Evolutionary conservation across 768 basidiomycete species (phyloP).

Genomic region (Auriscalpium vulgare): DNA sequence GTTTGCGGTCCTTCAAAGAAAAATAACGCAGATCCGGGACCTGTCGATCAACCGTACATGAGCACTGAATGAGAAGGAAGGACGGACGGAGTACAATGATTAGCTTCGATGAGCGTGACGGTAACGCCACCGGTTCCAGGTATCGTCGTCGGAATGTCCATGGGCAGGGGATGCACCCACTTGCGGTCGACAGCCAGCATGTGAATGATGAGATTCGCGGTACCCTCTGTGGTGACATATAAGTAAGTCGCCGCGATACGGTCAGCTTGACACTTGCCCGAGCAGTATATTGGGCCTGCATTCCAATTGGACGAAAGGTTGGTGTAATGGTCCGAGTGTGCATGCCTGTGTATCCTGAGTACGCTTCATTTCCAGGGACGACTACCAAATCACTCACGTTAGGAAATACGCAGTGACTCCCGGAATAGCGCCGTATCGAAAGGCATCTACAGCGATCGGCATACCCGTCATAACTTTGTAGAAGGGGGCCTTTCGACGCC

Average conservation of each 20-base stretch:
- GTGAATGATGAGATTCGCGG: constrained; percentile 85
- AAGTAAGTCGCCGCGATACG: background rate
- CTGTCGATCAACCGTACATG: constrained; percentile 11
- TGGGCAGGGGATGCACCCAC: constrained; percentile 85
- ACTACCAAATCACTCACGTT: constrained; percentile 45
- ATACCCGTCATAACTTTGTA: constrained; percentile 95
- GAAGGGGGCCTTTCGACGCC: constrained; percentile 78
- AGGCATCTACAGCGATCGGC: constrained; percentile 98
- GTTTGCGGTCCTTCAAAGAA: constrained; percentile 92
- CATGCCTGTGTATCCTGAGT: constrained; percentile 52
- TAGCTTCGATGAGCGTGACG: constrained; percentile 95
- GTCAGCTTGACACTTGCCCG: constrained; percentile 30
- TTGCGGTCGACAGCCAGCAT: constrained; percentile 84
- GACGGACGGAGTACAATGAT: constrained; percentile 56
- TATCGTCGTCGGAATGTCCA: constrained; percentile 66
- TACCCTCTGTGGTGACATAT: constrained; percentile 41
- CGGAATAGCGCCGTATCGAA: constrained; percentile 88
- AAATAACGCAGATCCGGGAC: constrained; percentile 90
- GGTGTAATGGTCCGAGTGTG: constrained; percentile 96
- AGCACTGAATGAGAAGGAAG: background rate
- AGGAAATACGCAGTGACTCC: constrained; percentile 86
- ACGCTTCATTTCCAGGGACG: background rate
- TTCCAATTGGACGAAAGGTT: constrained; percentile 85
- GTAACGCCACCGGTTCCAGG: constrained; percentile 79
- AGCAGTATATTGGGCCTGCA: constrained; percentile 93